These are phyloP conservation scores for Cantharellus cinnabarinus DNA, from an alignment of 768 basidiomycete species.

Conservation along the genomic window DNA sequence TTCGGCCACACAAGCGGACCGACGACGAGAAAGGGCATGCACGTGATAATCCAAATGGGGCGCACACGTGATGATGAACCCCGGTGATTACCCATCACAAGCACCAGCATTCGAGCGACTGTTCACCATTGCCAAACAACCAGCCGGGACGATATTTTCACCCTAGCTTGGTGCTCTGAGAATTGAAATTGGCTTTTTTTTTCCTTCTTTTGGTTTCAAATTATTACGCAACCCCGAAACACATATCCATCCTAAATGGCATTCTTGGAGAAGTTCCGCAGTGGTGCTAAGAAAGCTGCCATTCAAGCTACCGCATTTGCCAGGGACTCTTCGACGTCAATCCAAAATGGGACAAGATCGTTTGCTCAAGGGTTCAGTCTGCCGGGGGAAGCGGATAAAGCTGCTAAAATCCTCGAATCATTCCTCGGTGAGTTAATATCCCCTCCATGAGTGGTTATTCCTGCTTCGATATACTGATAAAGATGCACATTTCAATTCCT, in stretches of 20 bases:
- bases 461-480: conserved; percentile 2
- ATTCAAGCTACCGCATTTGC: conserved; percentile 61
- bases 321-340: conserved; percentile 40
- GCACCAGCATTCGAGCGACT: too few species aligned
- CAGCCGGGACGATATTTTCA: too few species aligned
- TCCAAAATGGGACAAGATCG: conserved; percentile 54
- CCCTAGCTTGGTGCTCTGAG: too few species aligned
- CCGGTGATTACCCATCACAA: too few species aligned
- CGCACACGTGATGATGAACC: too few species aligned
- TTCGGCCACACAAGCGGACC: too few species aligned
- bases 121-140: too few species aligned
- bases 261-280: conserved; percentile 43
- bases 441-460: background rate
- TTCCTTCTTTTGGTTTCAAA: too few species aligned
- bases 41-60: too few species aligned
- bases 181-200: too few species aligned
- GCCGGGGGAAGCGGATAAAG: conserved; percentile 86
- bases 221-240: too few species aligned
- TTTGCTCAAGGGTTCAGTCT: conserved; percentile 73
- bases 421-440: conserved; percentile 50
- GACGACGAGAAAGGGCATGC: too few species aligned
- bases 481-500: background rate
- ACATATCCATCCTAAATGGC: background rate
- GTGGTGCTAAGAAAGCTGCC: conserved; percentile 63
- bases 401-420: conserved; percentile 71